A percentile compares a stretch with the other conserved stretches of the same genome.
Conservation (phyloP, 106 monocot species). For the Platanthera guangdongensis region DNA sequence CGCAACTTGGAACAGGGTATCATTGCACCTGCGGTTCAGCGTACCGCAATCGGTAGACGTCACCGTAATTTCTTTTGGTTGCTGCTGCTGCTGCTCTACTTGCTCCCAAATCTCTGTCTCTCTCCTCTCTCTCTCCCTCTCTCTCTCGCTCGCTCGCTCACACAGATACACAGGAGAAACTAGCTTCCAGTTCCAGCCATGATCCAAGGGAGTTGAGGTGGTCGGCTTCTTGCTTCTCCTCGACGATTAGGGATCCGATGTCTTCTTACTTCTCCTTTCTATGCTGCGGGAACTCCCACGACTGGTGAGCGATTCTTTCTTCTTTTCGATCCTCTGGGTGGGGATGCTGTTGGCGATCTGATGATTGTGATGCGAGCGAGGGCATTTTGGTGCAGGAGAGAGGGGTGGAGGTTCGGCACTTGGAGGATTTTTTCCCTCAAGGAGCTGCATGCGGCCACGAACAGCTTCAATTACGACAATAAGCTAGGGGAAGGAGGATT, state of each 20-base stretch:
- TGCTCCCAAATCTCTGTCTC: neutral
- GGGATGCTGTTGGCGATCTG: neutral
- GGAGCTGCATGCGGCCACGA: constrained; percentile 34
- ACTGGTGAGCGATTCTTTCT: no score
- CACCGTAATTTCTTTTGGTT: neutral
- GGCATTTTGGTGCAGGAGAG: constrained; percentile 3
- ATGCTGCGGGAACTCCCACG: no score
- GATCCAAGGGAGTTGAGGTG: neutral
- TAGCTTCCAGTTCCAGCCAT: neutral
- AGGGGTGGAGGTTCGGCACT: neutral
- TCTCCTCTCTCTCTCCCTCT: neutral
- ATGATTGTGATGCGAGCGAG: neutral
- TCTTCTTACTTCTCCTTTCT: no score
- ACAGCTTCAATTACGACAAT: constrained; percentile 45
- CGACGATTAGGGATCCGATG: neutral
- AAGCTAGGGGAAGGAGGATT: constrained; percentile 42
- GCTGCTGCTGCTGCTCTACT: neutral
- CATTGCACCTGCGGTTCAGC: neutral
- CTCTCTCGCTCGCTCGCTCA: neutral
- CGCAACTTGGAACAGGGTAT: neutral
- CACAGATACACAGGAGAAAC: neutral
- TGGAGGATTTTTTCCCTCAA: constrained; percentile 32
- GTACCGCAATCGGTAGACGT: neutral
- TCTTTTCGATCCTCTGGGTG: neutral
- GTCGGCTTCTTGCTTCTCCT: neutral